Evolutionary conservation across 345 rosid genomes (phyloP).

Genomic region (Adansonia digitata): DNA sequence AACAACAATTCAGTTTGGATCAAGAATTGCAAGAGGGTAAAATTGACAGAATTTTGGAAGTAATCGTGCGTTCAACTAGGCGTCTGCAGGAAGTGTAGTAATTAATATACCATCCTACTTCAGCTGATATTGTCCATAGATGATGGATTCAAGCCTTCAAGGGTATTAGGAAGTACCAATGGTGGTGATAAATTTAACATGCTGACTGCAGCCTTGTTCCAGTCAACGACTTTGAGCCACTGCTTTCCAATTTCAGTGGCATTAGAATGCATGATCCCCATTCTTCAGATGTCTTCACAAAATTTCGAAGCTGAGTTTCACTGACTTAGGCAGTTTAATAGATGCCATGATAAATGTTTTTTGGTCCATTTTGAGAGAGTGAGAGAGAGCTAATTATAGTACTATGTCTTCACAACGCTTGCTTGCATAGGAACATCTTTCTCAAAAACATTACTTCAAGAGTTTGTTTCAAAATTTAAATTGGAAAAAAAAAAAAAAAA

Average conservation of each 20-base stretch:
- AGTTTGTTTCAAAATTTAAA: too few species aligned
- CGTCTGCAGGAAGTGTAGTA: constrained; percentile 75
- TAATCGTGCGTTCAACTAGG: constrained; percentile 90
- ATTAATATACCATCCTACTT: constrained; percentile 27
- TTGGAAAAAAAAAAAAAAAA: too few species aligned
- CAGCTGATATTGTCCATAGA: neutral
- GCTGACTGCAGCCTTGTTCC: neutral
- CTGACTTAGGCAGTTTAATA: too few species aligned
- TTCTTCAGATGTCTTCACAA: neutral
- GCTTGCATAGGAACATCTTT: neutral
- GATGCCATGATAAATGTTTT: neutral
- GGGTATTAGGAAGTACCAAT: neutral
- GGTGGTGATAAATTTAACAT: neutral
- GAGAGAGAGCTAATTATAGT: neutral
- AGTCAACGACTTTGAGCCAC: neutral
- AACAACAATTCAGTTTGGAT: too few species aligned
- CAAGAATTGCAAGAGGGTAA: constrained; percentile 87
- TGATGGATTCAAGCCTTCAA: neutral
- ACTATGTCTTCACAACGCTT: too few species aligned
- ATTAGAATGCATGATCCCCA: neutral
- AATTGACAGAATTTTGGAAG: constrained; percentile 86
- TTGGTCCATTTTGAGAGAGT: neutral
- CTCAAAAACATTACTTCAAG: too few species aligned
- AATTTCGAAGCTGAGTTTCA: neutral
- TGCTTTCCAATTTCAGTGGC: neutral